These are phyloP conservation scores for Colletotrichum tabaci DNA, from an alignment of 2,329 filamentous ascomycete genomes.

Conservation along the genomic window DNA sequence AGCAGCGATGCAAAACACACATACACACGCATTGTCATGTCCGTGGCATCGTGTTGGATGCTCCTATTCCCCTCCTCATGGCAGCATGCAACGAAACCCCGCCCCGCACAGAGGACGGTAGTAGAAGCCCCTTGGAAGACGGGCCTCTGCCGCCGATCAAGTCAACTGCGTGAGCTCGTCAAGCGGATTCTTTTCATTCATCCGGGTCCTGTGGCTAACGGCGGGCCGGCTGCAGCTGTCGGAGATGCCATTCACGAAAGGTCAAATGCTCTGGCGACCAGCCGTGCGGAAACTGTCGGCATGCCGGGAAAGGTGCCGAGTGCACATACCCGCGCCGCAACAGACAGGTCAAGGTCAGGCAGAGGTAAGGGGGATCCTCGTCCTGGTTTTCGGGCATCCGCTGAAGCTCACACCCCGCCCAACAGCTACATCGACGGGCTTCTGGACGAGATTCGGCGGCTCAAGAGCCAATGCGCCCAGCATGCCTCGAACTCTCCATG, in stretches of 20 bases:
- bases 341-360: slow-evolving; percentile 52
- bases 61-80: slow-evolving; percentile 15
- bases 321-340: slow-evolving; percentile 53
- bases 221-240: slow-evolving; percentile 41
- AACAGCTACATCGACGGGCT: slow-evolving; percentile 54
- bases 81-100: slow-evolving; percentile 36
- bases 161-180: slow-evolving; percentile 40
- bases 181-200: too few species aligned
- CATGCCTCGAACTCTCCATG: not conserved
- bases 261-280: slow-evolving; percentile 54
- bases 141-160: slow-evolving; percentile 42
- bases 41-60: slow-evolving; percentile 26
- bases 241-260: slow-evolving; percentile 52
- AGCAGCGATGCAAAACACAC: not conserved
- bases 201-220: slow-evolving; percentile 40
- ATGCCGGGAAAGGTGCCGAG: slow-evolving; percentile 49
- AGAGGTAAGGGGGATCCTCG: slow-evolving; percentile 45
- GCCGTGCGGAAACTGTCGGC: slow-evolving; percentile 52
- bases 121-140: slow-evolving; percentile 33
- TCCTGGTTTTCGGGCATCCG: slow-evolving; percentile 44
- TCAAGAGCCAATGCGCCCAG: slow-evolving; percentile 44
- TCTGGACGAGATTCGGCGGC: slow-evolving; percentile 51
- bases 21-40: not conserved
- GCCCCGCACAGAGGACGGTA: slow-evolving; percentile 28
- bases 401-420: not conserved